Evolutionary conservation across 2,329 filamentous ascomycete species (phyloP).

Genomic region (Sarocladiaceae sp.): DNA sequence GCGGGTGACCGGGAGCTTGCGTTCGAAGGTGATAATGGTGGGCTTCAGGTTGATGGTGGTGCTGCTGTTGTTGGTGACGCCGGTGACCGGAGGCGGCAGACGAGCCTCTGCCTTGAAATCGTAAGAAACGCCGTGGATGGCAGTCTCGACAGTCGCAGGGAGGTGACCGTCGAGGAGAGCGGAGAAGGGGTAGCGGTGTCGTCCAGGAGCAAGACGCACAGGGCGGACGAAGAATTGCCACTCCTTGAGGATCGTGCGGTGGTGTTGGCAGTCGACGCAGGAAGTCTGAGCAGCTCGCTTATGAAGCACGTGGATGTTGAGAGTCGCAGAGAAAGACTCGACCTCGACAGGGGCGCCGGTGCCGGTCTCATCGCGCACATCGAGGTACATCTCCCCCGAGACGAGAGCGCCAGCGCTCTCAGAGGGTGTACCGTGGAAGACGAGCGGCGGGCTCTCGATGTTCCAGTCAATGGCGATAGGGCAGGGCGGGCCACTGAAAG

Average conservation of each 20-base stretch:
- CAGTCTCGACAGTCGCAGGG: conserved; percentile 74
- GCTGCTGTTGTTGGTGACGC: conserved; percentile 18
- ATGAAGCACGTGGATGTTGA: conserved; percentile 65
- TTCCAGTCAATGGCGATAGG: conserved; percentile 44
- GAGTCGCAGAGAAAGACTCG: conserved; percentile 64
- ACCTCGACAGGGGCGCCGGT: conserved; percentile 44
- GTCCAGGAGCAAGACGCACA: conserved; percentile 43
- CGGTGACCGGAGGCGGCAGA: conserved; percentile 36
- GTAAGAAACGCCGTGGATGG: conserved; percentile 70
- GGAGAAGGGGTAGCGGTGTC: conserved; percentile 82
- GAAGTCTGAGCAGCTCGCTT: conserved; percentile 77
- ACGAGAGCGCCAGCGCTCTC: conserved; percentile 78
- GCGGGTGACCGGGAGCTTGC: conserved; percentile 68
- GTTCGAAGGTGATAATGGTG: conserved; percentile 52
- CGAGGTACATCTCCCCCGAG: conserved; percentile 73
- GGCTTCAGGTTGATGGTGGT: conserved; percentile 3
- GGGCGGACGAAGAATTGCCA: conserved; percentile 69
- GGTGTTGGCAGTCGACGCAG: conserved; percentile 69
- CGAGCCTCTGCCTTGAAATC: conserved; percentile 62
- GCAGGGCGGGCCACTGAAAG: conserved; percentile 14
- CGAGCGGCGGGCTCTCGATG: conserved; percentile 80
- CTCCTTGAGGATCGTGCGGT: conserved; percentile 65
- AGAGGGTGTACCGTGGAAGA: conserved; percentile 71
- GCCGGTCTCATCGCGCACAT: conserved; percentile 55
- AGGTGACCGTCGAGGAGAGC: conserved; percentile 77